Conservation (phyloP, 2,329 filamentous ascomycete species). For the Alternaria sp. region DNA sequence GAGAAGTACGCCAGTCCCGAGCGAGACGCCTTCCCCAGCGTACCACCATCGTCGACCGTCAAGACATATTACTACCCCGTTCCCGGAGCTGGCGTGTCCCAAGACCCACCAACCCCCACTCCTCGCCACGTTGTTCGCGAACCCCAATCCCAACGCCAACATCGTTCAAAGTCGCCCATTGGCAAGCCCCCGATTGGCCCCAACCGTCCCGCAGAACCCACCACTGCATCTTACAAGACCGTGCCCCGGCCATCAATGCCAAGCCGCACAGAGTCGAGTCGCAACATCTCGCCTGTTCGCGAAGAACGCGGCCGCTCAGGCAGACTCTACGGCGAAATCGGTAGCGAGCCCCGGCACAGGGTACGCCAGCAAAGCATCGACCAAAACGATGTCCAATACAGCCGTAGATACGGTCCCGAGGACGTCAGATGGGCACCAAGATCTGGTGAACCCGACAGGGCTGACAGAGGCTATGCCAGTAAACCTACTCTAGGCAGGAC, state of each 20-base stretch:
- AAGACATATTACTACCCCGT: constrained; percentile 40
- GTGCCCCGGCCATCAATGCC: constrained; percentile 21
- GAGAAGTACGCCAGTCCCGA: constrained; percentile 20
- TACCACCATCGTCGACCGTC: constrained; percentile 20
- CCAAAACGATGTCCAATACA: constrained; percentile 41
- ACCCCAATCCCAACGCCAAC: constrained; percentile 33
- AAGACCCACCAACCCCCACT: constrained; percentile 29
- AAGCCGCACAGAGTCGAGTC: constrained; percentile 30
- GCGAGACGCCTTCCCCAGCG: constrained; percentile 24
- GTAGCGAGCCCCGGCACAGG: constrained; percentile 16
- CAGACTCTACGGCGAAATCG: constrained; percentile 36
- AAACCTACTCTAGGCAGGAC: constrained; percentile 35
- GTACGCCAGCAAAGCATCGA: constrained; percentile 40
- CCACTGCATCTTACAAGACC: constrained; percentile 14
- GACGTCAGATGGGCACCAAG: constrained; percentile 44
- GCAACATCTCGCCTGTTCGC: constrained; percentile 31
- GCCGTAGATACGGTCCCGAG: constrained; percentile 41
- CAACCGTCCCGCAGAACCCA: constrained; percentile 33
- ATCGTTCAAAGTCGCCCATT: constrained; percentile 40
- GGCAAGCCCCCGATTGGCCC: constrained; percentile 42
- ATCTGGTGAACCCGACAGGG: constrained; percentile 30
- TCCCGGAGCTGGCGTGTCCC: constrained; percentile 30
- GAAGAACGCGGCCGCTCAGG: constrained; percentile 36
- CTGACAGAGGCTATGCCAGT: constrained; percentile 26
- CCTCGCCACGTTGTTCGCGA: constrained; percentile 44